A percentile compares a stretch with the other conserved stretches of the same genome.
These are phyloP conservation scores for Trichoderma sp. DNA, from an alignment of 2,329 filamentous ascomycete species.

Conservation along the genomic window DNA sequence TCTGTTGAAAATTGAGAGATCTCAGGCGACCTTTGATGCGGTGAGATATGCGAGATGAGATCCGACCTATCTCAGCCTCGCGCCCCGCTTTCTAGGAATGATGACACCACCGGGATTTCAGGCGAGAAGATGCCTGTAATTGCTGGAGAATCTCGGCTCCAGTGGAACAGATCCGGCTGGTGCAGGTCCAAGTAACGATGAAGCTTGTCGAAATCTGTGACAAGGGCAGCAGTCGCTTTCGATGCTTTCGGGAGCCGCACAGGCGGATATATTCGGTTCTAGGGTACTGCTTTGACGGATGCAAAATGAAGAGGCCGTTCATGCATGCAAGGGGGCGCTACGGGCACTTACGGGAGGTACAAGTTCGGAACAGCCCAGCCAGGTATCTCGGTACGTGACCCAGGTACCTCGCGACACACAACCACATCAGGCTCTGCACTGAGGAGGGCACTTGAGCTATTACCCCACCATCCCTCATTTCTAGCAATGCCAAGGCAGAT, in stretches of 20 bases:
- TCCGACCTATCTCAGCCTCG: conserved; percentile 10
- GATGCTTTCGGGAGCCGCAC: neutral
- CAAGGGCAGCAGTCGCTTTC: neutral
- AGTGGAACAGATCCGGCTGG: neutral
- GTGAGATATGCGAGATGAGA: conserved; percentile 10
- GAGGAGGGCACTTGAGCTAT: neutral
- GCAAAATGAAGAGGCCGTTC: conserved; percentile 4
- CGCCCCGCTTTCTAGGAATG: conserved; percentile 7
- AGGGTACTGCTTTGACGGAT: conserved; percentile 10
- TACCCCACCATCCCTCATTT: neutral
- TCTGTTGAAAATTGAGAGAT: neutral
- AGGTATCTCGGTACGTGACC: neutral
- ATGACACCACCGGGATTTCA: neutral
- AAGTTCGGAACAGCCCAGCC: neutral
- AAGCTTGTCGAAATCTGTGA: neutral
- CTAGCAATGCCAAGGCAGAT: neutral
- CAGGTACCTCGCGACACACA: neutral
- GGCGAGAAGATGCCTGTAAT: neutral
- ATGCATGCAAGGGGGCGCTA: conserved; percentile 10
- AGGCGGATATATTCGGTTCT: conserved; percentile 15
- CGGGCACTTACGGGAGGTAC: conserved; percentile 13
- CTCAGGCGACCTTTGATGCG: neutral
- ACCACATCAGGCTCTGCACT: neutral
- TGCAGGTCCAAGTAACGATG: neutral
- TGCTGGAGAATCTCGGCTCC: neutral